Base-by-base conservation (phyloP, 2,329 filamentous ascomycete species). In the Bimuria novae-zelandiae region DNA sequence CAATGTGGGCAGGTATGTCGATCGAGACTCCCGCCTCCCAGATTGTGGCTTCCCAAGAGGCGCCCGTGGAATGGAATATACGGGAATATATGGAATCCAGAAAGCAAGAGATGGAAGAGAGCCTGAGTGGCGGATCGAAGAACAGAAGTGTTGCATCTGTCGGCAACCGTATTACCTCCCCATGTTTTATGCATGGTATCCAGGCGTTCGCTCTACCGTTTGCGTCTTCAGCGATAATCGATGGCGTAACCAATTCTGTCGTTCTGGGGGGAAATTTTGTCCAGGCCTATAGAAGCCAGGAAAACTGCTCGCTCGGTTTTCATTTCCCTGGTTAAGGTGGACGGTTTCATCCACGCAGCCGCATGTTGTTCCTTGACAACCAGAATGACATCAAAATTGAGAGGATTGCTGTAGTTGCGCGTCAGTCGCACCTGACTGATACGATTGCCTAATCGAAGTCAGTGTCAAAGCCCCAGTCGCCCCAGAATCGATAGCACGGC, bases 221-320 rank as follows among this genome's bases (percentile, higher is more conserved):
- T 27, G 5, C 25, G n/a, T n/a, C 36, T 22, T 58, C 49, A 61
- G 3, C 55, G 50, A 47, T 64, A 63, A 19, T 57, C 52, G n/a
- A 64, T 57, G 8, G 44, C 41, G 37, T 63, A 55, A 1, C 16
- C 16, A 32, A 59, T 10, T 12, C 29, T 41, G n/a, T 48, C 49
- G 57, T 14, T 14, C 2, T n/a, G n/a, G n/a, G n/a, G n/a, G 10
- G 27, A 25, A 21, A 53, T 11, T 1, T 30, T 19, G 22, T 45
- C 47, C 6, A 63, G 22, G 8, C 49, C 55, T 44, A 59, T 32
- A 14, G 16, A 41, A 25, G 42, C 29, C 30, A 45, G 11, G 41
- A 51, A 53, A 4, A 37, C 32, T 17, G n/a, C n/a, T n/a, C n/a
- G n/a, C n/a, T n/a, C n/a, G n/a, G n/a, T n/a, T n/a, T n/a, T n/a